Base-by-base conservation (phyloP, 768 basidiomycete species). In the Trametes sanguinea region DNA sequence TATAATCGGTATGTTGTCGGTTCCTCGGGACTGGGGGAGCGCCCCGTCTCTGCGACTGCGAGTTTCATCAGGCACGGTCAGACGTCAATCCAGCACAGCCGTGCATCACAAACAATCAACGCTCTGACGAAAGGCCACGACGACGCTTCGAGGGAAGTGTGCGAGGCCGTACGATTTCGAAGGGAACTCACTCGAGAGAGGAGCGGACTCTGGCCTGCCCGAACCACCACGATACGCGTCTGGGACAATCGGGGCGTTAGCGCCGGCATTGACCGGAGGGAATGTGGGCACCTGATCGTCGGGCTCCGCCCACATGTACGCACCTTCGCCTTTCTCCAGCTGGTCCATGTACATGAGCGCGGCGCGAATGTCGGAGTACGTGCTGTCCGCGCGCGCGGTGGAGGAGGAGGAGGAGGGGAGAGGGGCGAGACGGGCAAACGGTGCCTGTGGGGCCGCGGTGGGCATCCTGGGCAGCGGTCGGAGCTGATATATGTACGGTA, bases 1-100 rank as follows among this genome's bases (percentile, higher is more conserved):
- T 94, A 94, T 2, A 92, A 72, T 44, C 83, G 81, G 69, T 90
- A 93, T 2, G 55, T 39, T 27, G 42, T 10, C 33, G 39, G 22
- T 7, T 11, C 33, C 10, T n/a, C 47, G 35, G 33, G 50, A n/a
- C 50, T 59, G 42, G 57, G 50, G 44, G 50, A 33, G 42, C 50
- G 57, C 42, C 44, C 50, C 17, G 51, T 16, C 22, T 51, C 57
- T 33, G 44, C 48, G 13, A 6, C 57, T 59, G 43, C n/a, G n/a
- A 27, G 48, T 32, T 33, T 6, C 27, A 50, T 32, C 14, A 33
- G 30, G 48, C 30, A 32, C 30, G 30, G 6, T 37, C 11, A 6
- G 11, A 37, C 35, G 35, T 37, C 6, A 37, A 37, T 37, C 11
- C 11, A 11, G 11, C 35, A 37, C 35, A 37, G 35, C 35, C 35